A percentile compares a stretch with the other conserved stretches of the same genome.
phyloP scores from a whole-genome alignment of 192 early-diverging fungal species.

The Phlyctochytrium planicorne region DNA sequence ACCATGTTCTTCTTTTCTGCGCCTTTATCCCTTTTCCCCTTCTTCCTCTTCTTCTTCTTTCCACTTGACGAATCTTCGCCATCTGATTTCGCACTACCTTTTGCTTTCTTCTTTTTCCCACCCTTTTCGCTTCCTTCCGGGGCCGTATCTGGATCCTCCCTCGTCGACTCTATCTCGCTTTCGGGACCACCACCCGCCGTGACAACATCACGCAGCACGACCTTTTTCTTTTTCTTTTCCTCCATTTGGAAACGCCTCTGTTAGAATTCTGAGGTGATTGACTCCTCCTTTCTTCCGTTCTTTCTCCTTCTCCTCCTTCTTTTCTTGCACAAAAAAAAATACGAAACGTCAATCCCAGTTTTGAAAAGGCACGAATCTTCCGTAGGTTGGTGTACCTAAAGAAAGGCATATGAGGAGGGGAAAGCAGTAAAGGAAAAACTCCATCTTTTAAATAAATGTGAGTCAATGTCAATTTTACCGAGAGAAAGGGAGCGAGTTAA shows the following conservation, averaged over 20 bases:
- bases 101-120: not conserved
- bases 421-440: too few relatives aligned
- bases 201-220: not conserved
- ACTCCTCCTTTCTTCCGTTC: not conserved
- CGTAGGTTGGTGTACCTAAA: not conserved
- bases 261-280: not conserved
- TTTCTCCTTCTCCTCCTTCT: too few relatives aligned
- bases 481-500: too few relatives aligned
- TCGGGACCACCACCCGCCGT: not conserved
- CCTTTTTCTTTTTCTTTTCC: not conserved
- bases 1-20: slow-evolving; percentile 32
- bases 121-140: not conserved
- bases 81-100: not conserved
- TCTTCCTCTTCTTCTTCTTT: slow-evolving; percentile 27
- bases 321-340: not conserved
- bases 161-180: not conserved
- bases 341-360: not conserved
- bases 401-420: too few relatives aligned
- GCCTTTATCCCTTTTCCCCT: slow-evolving; percentile 13
- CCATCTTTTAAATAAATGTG: too few relatives aligned
- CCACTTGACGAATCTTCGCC: not conserved
- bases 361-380: not conserved
- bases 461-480: too few relatives aligned
- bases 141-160: not conserved
- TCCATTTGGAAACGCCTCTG: not conserved